A percentile compares a stretch with the other conserved stretches of the same genome.
phyloP scores from a whole-genome alignment of 768 basidiomycete genomes.

The Guyanaporus albipodus region DNA sequence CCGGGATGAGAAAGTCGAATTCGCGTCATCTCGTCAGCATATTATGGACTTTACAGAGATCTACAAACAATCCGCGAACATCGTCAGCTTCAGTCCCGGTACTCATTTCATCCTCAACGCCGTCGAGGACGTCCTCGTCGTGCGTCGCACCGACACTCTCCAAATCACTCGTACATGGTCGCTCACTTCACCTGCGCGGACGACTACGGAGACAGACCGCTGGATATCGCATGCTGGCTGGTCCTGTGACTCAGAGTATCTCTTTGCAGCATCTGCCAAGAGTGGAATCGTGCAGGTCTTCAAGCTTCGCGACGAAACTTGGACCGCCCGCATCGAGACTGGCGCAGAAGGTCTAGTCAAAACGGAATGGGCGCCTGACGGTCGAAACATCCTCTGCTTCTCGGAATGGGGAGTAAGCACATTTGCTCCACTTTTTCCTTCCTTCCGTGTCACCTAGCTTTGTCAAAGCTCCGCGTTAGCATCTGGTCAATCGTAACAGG shows the following conservation, averaged over 20 bases:
- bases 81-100: constrained; percentile 82
- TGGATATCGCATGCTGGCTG: constrained; percentile 76
- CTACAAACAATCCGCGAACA: constrained; percentile 67
- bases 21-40: constrained; percentile 2
- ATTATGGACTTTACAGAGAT: constrained; percentile 84
- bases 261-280: constrained; percentile 77
- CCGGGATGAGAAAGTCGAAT: too few species aligned
- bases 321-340: constrained; percentile 73
- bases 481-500: constrained; percentile 81
- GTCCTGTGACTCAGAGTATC: constrained; percentile 86
- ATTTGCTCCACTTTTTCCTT: not conserved
- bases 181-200: constrained; percentile 52
- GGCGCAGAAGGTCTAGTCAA: constrained; percentile 81
- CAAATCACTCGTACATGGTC: constrained; percentile 81
- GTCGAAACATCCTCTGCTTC: constrained; percentile 80
- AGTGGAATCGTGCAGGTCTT: constrained; percentile 69
- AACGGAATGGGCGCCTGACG: constrained; percentile 89
- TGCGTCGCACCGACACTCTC: constrained; percentile 81
- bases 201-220: constrained; percentile 27
- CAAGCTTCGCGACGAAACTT: constrained; percentile 74
- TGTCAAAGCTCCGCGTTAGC: constrained; percentile 70
- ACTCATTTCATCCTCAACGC: constrained; percentile 83
- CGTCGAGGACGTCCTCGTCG: constrained; percentile 71
- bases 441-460: constrained; percentile 1
- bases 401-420: constrained; percentile 88